Evolutionary conservation across 176 grass and related monocot genomes (phyloP).

Genomic region (Pharus latifolius): DNA sequence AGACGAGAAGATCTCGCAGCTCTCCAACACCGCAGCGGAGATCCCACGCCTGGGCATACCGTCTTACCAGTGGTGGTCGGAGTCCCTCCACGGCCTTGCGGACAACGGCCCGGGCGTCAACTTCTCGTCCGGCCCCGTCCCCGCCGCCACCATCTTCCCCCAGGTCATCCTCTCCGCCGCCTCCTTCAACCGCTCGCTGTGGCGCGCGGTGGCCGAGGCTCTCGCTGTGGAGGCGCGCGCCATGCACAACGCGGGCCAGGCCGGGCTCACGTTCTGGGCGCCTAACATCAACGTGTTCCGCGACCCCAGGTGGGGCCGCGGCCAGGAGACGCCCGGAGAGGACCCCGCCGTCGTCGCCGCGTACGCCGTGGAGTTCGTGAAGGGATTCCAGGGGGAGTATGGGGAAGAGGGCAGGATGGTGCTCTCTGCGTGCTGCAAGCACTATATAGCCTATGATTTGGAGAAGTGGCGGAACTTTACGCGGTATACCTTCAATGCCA

Average conservation of each 20-base stretch:
- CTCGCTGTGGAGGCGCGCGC: slow-evolving; percentile 69
- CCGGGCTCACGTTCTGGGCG: slow-evolving; percentile 90
- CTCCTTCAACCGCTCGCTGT: slow-evolving; percentile 82
- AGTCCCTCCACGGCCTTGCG: slow-evolving; percentile 84
- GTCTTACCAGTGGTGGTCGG: slow-evolving; percentile 89
- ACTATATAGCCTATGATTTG: slow-evolving; percentile 82
- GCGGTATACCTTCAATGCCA: slow-evolving; percentile 80
- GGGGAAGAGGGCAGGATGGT: slow-evolving; percentile 32
- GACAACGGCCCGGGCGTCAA: slow-evolving; percentile 70
- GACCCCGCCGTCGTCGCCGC: slow-evolving; percentile 56
- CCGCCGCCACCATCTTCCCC: slow-evolving; percentile 55
- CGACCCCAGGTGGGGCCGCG: slow-evolving; percentile 80
- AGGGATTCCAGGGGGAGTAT: slow-evolving; percentile 65
- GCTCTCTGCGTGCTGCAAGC: slow-evolving; percentile 94
- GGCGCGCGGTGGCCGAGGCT: slow-evolving; percentile 44
- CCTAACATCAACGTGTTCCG: slow-evolving; percentile 98
- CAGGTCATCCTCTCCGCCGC: slow-evolving; percentile 81
- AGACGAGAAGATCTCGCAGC: slow-evolving; percentile 87
- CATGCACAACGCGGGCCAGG: slow-evolving; percentile 82
- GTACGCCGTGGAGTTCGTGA: slow-evolving; percentile 72
- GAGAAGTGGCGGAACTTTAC: slow-evolving; percentile 64
- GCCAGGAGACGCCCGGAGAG: slow-evolving; percentile 93
- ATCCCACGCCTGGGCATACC: slow-evolving; percentile 73
- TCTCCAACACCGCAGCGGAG: slow-evolving; percentile 66
- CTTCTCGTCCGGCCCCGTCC: slow-evolving; percentile 63